phyloP scores from a whole-genome alignment of 805 yeast genomes.

The Yamadazyma kitorensis region DNA sequence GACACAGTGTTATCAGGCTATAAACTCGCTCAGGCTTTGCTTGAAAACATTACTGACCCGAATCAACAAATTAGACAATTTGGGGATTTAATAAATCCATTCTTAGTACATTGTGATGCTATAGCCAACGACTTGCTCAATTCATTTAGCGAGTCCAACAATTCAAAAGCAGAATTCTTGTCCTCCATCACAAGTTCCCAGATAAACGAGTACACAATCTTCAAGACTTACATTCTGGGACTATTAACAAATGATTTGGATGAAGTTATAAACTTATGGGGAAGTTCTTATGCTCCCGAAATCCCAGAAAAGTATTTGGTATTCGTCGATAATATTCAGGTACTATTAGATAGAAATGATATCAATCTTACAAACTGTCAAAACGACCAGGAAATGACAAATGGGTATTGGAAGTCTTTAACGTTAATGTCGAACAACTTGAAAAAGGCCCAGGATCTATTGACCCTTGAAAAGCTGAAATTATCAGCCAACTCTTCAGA shows the following conservation, averaged over 20 bases:
- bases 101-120: conserved; percentile 17
- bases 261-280: conserved; percentile 33
- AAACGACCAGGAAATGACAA: conserved; percentile 11
- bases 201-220: conserved; percentile 28
- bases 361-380: conserved; percentile 12
- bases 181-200: conserved; percentile 26
- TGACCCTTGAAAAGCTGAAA: conserved; percentile 18
- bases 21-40: conserved; percentile 26
- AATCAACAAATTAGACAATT: conserved; percentile 8
- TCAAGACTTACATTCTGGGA: conserved; percentile 25
- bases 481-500: conserved; percentile 16
- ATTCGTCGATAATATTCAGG: conserved; percentile 44
- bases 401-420: conserved; percentile 38
- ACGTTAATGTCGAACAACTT: conserved; percentile 33
- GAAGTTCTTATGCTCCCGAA: conserved; percentile 17
- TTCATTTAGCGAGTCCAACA: conserved; percentile 16
- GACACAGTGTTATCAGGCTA: conserved; percentile 31
- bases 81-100: conserved; percentile 17
- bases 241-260: conserved; percentile 24
- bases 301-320: conserved; percentile 37
- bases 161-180: conserved; percentile 19
- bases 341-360: conserved; percentile 37
- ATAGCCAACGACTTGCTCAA: conserved; percentile 18
- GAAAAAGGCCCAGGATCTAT: conserved; percentile 37
- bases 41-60: conserved; percentile 22